These are phyloP conservation scores for Diaporthe longicolla DNA, from an alignment of 2,329 filamentous ascomycete species.

Conservation along the genomic window DNA sequence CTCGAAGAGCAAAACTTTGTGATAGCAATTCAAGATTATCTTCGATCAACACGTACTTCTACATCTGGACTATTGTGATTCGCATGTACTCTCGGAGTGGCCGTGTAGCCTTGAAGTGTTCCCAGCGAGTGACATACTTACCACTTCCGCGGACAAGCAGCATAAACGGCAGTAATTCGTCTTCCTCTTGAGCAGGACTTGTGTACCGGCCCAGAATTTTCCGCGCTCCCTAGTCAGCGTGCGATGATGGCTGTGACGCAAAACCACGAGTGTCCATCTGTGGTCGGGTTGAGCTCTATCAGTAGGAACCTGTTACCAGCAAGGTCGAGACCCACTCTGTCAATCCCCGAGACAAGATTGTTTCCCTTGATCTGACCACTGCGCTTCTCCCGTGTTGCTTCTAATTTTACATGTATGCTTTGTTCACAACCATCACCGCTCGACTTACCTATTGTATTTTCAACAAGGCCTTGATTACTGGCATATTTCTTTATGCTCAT, in stretches of 20 bases:
- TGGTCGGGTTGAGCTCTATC: neutral
- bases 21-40: slow-evolving; percentile 24
- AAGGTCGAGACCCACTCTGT: neutral
- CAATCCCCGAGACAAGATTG: neutral
- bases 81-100: neutral
- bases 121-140: too few species aligned
- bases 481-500: neutral
- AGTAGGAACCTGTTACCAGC: neutral
- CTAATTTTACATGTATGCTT: neutral
- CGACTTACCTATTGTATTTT: neutral
- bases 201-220: too few species aligned
- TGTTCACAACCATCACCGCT: neutral
- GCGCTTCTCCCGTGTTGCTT: neutral
- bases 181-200: neutral
- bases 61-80: neutral
- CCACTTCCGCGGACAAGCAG: neutral
- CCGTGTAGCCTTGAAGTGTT: too few species aligned
- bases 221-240: neutral
- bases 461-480: neutral
- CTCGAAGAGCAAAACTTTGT: slow-evolving; percentile 21
- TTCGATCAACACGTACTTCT: neutral
- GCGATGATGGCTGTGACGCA: neutral
- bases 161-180: neutral
- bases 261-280: neutral
- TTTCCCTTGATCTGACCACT: neutral